Evolutionary conservation across 139 green algal genomes (phyloP), one percentile per base, ranked within the genome.

Genomic region (Chlamydomonas sp.): DNA sequence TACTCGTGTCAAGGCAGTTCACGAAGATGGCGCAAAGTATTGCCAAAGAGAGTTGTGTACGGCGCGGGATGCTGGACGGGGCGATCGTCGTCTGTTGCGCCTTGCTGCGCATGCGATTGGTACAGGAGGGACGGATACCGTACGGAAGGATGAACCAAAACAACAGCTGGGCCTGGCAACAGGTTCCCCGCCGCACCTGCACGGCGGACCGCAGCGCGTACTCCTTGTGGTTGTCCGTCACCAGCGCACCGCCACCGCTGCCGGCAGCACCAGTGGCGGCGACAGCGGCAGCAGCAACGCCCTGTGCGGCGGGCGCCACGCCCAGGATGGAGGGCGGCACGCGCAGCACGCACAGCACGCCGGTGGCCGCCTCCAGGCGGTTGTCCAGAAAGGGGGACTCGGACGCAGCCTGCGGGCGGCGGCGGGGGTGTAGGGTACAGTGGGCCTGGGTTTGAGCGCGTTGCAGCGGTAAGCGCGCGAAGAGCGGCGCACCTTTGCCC

Each of bases 331-430:
- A 79, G 18, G 66, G 79, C 9, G 96, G 95, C 86, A 98, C 90
- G 58, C 71, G 88, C 85, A 98, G 90, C 85, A 95, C 93, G 83
- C 95, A 97, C 80, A 98, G 91, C 86, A 97, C 93, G 18, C 89
- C 93, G 14, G 85, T 91, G 49, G 93, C 91, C 57, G 58, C 49
- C 6, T 67, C 84, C 71, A 96, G 79, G 5, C 92, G 89, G 4
- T 86, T 86, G 20, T 97, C 96, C 57, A 98, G 84, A 83, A 98
- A 98, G 3, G 96, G 96, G 18, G 93, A 96, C 74, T 97, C 94
- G 5, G 90, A 87, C 2, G 96, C 96, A 1, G 95, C 94, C 78
- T 94, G 90, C 15, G 59, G 18, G 12, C 7, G n/a, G 5, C 14
- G 6, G 77, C 31, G 31, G 31, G 31, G 14, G 31, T 31, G 49